phyloP scores from a whole-genome alignment of 2,329 filamentous ascomycete species.

The Botrytis galanthina region DNA sequence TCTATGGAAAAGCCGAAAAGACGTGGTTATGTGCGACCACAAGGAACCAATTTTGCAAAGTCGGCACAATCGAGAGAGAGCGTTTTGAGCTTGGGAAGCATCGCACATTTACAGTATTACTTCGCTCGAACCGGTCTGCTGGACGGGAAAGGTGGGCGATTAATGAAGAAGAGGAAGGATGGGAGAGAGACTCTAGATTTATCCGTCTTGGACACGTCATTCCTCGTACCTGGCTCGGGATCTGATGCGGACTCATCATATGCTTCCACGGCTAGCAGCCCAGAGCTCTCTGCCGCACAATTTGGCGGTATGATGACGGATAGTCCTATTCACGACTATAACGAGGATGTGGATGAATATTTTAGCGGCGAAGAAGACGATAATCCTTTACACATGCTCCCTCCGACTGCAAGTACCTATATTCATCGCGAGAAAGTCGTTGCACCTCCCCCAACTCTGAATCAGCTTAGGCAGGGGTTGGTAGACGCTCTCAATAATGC shows the following conservation, averaged over 20 bases:
- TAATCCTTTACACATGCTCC: constrained; percentile 73
- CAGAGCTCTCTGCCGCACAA: constrained; percentile 48
- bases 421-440: constrained; percentile 79
- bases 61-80: constrained; percentile 89
- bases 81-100: constrained; percentile 93
- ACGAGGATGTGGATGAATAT: constrained; percentile 50
- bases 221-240: constrained; percentile 44
- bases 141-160: constrained; percentile 86
- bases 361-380: constrained; percentile 54
- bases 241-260: constrained; percentile 59
- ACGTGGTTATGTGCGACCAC: constrained; percentile 39
- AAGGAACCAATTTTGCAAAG: constrained; percentile 67
- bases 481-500: constrained; percentile 68
- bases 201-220: constrained; percentile 49
- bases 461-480: constrained; percentile 70
- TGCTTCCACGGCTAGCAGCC: constrained; percentile 58
- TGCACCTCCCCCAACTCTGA: constrained; percentile 78
- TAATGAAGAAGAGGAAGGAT: constrained; percentile 67
- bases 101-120: constrained; percentile 96
- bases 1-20: constrained; percentile 47
- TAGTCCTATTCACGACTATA: constrained; percentile 43
- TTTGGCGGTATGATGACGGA: constrained; percentile 38
- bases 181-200: constrained; percentile 54
- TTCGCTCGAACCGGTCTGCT: constrained; percentile 92
- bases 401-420: constrained; percentile 97